A percentile compares a stretch with the other conserved stretches of the same genome.
Evolutionary conservation across 495 filamentous ascomycete genomes (phyloP).

Genomic region (Lindgomyces ingoldianus): DNA sequence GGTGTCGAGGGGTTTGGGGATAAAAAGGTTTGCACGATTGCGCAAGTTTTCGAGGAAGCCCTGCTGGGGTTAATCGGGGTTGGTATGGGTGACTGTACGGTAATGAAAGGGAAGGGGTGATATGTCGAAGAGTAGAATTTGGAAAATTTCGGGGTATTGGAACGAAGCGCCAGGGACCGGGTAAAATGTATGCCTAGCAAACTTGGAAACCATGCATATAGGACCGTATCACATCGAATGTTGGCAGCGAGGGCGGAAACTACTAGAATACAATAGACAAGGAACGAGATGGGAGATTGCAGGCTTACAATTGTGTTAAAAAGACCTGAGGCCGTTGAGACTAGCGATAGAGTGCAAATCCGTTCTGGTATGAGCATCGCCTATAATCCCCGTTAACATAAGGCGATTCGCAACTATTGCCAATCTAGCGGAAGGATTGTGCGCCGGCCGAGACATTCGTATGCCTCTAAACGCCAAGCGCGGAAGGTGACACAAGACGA

Average conservation of each 20-base stretch:
- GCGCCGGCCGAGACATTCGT: too few relatives aligned
- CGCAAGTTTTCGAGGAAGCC: slow-evolving; percentile 64
- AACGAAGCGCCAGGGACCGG: too few relatives aligned
- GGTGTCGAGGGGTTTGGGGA: slow-evolving; percentile 66
- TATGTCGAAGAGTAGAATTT: not conserved
- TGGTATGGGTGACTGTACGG: slow-evolving; percentile 1
- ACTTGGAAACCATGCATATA: too few relatives aligned
- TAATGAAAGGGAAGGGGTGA: not conserved
- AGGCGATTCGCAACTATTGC: too few relatives aligned
- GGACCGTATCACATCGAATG: too few relatives aligned
- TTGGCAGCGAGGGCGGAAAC: too few relatives aligned
- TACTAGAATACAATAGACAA: too few relatives aligned
- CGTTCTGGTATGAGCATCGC: slow-evolving; percentile 59
- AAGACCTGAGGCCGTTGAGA: slow-evolving; percentile 71
- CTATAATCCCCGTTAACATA: slow-evolving; percentile 17
- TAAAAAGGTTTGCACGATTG: slow-evolving; percentile 63
- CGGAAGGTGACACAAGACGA: slow-evolving; percentile 9
- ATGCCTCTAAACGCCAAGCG: not conserved
- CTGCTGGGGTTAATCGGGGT: slow-evolving; percentile 37
- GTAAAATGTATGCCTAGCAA: too few relatives aligned
- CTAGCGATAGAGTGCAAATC: slow-evolving; percentile 64
- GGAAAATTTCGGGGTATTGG: not conserved
- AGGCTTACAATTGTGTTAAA: slow-evolving; percentile 58
- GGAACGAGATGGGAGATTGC: too few relatives aligned
- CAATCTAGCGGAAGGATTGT: too few relatives aligned